phyloP scores from a whole-genome alignment of 228 moss, liverwort and hornwort genomes.

The Sphagnum magellanicum region DNA sequence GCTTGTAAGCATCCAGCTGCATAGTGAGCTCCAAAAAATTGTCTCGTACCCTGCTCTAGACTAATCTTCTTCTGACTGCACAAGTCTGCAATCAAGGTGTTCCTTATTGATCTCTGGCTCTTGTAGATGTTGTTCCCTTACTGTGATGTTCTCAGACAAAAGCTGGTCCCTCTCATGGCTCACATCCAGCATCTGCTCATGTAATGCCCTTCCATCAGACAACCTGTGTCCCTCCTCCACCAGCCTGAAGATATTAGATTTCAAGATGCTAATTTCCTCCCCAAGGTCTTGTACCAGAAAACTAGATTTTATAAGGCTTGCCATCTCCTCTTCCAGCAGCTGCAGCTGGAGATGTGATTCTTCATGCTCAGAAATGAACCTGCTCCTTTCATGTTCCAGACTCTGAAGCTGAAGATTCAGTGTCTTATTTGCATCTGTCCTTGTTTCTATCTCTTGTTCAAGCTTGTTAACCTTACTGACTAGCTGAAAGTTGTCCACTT shows the following conservation, averaged over 20 bases:
- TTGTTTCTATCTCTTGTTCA: constrained; percentile 21
- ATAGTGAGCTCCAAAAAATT: constrained; percentile 26
- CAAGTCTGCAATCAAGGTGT: constrained; percentile 9
- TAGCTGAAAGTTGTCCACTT: constrained; percentile 21
- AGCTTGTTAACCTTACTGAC: constrained; percentile 15
- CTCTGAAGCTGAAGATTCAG: constrained; percentile 17
- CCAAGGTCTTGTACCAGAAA: constrained; percentile 1
- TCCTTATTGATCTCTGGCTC: constrained; percentile 3
- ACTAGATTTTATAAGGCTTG: constrained; percentile 13
- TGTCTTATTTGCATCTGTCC: constrained; percentile 5
- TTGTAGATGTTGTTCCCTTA: constrained; percentile 16
- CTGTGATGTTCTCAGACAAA: constrained; percentile 10
- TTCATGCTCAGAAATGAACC: constrained; percentile 10
- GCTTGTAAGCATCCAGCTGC: constrained; percentile 32
- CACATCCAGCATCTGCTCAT: constrained; percentile 8
- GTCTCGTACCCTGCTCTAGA: constrained; percentile 5
- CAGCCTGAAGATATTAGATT: constrained; percentile 9
- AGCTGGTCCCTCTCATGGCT: constrained; percentile 15
- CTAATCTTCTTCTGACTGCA: constrained; percentile 14
- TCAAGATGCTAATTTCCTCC: constrained; percentile 7
- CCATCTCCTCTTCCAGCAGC: constrained; percentile 19
- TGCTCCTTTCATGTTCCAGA: constrained; percentile 13
- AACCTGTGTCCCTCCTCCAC: constrained; percentile 11
- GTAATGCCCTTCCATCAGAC: constrained; percentile 12
- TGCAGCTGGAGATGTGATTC: constrained; percentile 12